Evolutionary conservation across 2,329 filamentous ascomycete species (phyloP).

Genomic region (Fusarium euwallaceae): DNA sequence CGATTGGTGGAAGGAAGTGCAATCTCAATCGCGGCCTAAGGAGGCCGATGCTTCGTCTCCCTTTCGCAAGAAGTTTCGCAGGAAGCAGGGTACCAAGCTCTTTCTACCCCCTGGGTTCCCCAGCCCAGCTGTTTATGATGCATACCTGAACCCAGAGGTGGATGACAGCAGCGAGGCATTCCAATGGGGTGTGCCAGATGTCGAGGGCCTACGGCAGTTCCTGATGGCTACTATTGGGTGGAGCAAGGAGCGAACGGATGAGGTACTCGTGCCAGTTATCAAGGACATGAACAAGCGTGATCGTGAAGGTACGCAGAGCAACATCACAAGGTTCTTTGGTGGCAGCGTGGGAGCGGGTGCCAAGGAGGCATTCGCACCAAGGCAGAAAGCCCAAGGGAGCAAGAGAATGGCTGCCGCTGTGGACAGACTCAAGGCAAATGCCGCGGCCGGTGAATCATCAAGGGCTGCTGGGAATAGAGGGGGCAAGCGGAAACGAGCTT

Average conservation of each 20-base stretch:
- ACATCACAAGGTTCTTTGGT: conserved; percentile 93
- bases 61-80: conserved; percentile 90
- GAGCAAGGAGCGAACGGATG: conserved; percentile 91
- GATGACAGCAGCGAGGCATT: conserved; percentile 83
- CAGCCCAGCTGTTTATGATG: conserved; percentile 80
- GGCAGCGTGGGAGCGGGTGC: conserved; percentile 79
- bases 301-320: conserved; percentile 91
- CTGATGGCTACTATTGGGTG: conserved; percentile 95
- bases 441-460: conserved; percentile 33
- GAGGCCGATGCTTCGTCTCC: conserved; percentile 69
- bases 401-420: conserved; percentile 83
- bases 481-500: conserved; percentile 43
- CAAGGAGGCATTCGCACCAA: conserved; percentile 76
- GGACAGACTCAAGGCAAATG: conserved; percentile 68
- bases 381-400: conserved; percentile 74
- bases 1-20: conserved; percentile 88
- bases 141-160: conserved; percentile 89
- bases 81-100: conserved; percentile 82
- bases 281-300: conserved; percentile 93
- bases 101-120: conserved; percentile 89
- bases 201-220: conserved; percentile 86
- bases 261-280: conserved; percentile 95
- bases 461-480: conserved; percentile 14
- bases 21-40: conserved; percentile 74
- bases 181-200: conserved; percentile 95